These are phyloP conservation scores for Syzygium syzygioides DNA, from an alignment of 441 rosid genomes.

Conservation along the genomic window DNA sequence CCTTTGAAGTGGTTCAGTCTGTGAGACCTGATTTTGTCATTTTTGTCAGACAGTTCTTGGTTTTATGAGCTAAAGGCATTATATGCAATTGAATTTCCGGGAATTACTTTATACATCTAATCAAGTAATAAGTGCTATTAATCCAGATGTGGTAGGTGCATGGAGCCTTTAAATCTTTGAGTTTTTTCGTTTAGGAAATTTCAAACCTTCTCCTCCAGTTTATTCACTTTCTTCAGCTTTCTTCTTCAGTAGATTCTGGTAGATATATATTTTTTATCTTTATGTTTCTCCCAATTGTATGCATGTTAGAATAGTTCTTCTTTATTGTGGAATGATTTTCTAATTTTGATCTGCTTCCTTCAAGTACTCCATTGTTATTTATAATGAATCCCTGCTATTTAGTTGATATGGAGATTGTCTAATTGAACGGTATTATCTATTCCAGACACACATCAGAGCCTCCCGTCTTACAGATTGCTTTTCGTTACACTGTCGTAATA, in stretches of 20 bases:
- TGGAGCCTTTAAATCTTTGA: neutral
- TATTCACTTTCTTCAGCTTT: neutral
- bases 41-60: neutral
- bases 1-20: neutral
- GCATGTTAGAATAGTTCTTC: neutral
- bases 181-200: neutral
- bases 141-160: neutral
- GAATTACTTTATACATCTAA: neutral
- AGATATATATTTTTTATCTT: neutral
- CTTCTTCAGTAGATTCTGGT: neutral
- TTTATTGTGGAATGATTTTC: neutral
- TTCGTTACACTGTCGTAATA: slow-evolving; percentile 85
- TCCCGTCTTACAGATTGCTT: slow-evolving; percentile 90
- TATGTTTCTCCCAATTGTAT: neutral
- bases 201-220: neutral
- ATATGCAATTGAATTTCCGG: neutral
- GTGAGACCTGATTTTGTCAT: neutral
- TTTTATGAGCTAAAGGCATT: neutral
- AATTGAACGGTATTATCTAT: neutral
- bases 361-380: neutral
- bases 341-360: neutral
- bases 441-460: slow-evolving; percentile 78
- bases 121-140: neutral
- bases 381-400: neutral
- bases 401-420: neutral